Conservation (phyloP, 345 rosid genomes). For the Conringia planisiliqua region DNA sequence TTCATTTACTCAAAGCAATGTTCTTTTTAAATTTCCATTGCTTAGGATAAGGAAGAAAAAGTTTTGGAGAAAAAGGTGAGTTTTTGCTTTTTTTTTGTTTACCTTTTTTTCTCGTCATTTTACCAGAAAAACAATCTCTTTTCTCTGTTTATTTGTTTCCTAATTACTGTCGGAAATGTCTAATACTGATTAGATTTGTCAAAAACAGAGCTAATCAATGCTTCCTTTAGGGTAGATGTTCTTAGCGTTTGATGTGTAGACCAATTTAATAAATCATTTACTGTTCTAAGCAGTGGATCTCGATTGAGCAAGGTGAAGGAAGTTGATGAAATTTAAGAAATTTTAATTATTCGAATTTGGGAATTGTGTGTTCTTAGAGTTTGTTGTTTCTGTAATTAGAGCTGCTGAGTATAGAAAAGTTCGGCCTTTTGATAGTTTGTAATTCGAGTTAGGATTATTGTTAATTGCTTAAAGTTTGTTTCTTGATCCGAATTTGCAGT, state of each 20-base stretch:
- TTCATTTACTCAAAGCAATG: slow-evolving; percentile 3
- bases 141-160: neutral
- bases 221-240: neutral
- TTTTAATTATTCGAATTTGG: neutral
- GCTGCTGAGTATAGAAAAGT: neutral
- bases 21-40: neutral
- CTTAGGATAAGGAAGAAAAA: neutral
- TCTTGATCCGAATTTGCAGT: slow-evolving; percentile 11
- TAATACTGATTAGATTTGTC: neutral
- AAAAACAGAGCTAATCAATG: neutral
- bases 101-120: neutral
- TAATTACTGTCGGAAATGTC: neutral
- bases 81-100: neutral
- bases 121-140: neutral
- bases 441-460: neutral
- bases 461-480: neutral
- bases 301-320: neutral
- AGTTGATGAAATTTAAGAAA: neutral
- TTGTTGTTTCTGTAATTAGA: slow-evolving; percentile 3
- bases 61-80: neutral
- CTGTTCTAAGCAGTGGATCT: neutral
- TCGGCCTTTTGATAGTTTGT: neutral
- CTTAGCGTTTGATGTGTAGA: neutral
- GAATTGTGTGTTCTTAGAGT: neutral
- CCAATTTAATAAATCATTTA: neutral